Evolutionary conservation across 2,329 filamentous ascomycete genomes (phyloP).

Genomic region (Nothopassalora personata): DNA sequence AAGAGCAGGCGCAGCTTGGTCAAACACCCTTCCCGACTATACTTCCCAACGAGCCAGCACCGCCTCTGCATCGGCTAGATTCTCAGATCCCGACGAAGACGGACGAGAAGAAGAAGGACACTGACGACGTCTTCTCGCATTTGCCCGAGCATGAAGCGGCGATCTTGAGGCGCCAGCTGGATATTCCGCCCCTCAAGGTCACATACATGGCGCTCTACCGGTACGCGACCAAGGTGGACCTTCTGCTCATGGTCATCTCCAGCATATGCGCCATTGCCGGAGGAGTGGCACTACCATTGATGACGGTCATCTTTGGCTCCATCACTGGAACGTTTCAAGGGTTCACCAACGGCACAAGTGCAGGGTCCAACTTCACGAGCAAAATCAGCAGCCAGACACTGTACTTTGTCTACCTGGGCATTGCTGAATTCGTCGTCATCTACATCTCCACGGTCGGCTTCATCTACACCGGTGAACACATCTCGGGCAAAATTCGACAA

Average conservation of each 20-base stretch:
- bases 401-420: slow-evolving; percentile 80
- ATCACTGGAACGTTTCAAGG: slow-evolving; percentile 66
- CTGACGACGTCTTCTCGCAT: slow-evolving; percentile 33
- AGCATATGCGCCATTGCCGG: slow-evolving; percentile 33
- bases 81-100: slow-evolving; percentile 18
- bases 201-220: slow-evolving; percentile 40
- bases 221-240: slow-evolving; percentile 40
- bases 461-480: slow-evolving; percentile 59
- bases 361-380: slow-evolving; percentile 53
- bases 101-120: slow-evolving; percentile 19
- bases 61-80: slow-evolving; percentile 25
- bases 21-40: slow-evolving; percentile 29
- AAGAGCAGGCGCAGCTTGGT: slow-evolving; percentile 28
- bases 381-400: slow-evolving; percentile 61
- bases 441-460: slow-evolving; percentile 83
- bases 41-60: slow-evolving; percentile 23
- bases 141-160: slow-evolving; percentile 35
- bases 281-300: slow-evolving; percentile 35
- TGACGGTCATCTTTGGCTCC: slow-evolving; percentile 63
- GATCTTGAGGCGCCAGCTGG: slow-evolving; percentile 36
- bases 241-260: slow-evolving; percentile 37
- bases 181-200: slow-evolving; percentile 40
- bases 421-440: slow-evolving; percentile 70
- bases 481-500: slow-evolving; percentile 53
- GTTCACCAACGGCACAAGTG: slow-evolving; percentile 48